phyloP scores from a whole-genome alignment of 768 basidiomycete species.

The Strobilomyces confusus region DNA sequence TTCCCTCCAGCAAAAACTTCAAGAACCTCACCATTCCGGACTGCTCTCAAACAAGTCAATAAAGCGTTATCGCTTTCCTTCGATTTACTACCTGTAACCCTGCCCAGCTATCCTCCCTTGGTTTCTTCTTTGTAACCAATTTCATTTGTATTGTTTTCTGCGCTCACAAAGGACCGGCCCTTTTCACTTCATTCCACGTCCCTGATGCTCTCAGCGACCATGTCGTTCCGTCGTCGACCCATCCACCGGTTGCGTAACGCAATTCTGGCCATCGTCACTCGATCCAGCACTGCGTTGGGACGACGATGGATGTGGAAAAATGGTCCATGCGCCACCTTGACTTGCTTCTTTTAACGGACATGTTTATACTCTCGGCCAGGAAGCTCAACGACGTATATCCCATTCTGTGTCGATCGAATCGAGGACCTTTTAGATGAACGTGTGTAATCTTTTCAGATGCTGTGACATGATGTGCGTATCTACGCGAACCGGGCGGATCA shows the following conservation, averaged over 20 bases:
- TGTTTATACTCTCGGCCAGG: conserved; percentile 7
- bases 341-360: conserved; percentile 13
- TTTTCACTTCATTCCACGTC: not conserved
- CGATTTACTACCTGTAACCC: conserved; percentile 8
- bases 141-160: conserved; percentile 18
- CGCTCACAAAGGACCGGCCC: conserved; percentile 2
- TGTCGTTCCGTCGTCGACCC: not conserved
- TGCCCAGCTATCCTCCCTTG: not conserved
- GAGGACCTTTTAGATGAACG: not conserved
- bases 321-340: conserved; percentile 5
- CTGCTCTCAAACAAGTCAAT: conserved; percentile 34
- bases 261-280: not conserved
- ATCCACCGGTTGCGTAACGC: not conserved
- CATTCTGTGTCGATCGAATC: not conserved
- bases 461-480: too few species aligned
- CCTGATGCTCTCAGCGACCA: not conserved
- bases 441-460: not conserved
- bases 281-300: not conserved
- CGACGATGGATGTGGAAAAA: conserved; percentile 1
- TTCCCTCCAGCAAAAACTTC: conserved; percentile 52
- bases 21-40: conserved; percentile 67
- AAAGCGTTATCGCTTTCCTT: not conserved
- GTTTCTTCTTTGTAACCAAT: conserved; percentile 15
- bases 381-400: not conserved
- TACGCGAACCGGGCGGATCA: too few species aligned